A percentile compares a stretch with the other conserved stretches of the same genome.
phyloP scores from a whole-genome alignment of 1,284 basidiomycete genomes.

The Athelia sp. region DNA sequence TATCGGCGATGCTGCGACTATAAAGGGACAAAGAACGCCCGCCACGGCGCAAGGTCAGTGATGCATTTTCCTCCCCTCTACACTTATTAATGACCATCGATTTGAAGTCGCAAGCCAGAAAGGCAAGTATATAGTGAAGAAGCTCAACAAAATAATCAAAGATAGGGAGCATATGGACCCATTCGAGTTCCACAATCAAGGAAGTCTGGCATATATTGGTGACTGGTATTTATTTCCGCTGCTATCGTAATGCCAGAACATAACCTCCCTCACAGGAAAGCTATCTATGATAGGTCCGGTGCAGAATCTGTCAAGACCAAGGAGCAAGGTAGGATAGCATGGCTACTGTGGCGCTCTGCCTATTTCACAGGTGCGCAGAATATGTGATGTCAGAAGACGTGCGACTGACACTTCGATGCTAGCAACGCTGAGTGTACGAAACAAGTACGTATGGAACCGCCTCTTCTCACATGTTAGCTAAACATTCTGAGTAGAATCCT shows the following conservation, averaged over 20 bases:
- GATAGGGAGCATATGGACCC: slow-evolving; percentile 34
- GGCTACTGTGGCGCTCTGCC: slow-evolving; percentile 76
- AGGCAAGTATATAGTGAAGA: slow-evolving; percentile 67
- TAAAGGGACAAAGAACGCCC: slow-evolving; percentile 62
- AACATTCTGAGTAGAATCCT: slow-evolving; percentile 43
- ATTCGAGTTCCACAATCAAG: slow-evolving; percentile 70
- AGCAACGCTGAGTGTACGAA: slow-evolving; percentile 68
- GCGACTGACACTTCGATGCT: no score
- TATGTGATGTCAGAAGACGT: no score
- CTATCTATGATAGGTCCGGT: slow-evolving; percentile 65
- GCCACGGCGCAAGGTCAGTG: slow-evolving; percentile 75
- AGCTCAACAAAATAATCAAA: slow-evolving; percentile 58
- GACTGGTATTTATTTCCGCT: slow-evolving; percentile 43
- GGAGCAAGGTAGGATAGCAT: slow-evolving; percentile 69
- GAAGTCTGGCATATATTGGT: slow-evolving; percentile 80
- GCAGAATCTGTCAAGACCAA: slow-evolving; percentile 52
- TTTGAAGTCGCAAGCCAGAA: slow-evolving; percentile 74
- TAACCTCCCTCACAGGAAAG: slow-evolving; percentile 45
- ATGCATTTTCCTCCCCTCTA: slow-evolving; percentile 3
- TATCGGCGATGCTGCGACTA: slow-evolving; percentile 75
- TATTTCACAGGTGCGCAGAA: slow-evolving; percentile 53
- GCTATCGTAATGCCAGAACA: no score
- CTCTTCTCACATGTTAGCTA: neutral
- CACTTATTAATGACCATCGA: slow-evolving; percentile 6
- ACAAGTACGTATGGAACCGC: slow-evolving; percentile 49